These are phyloP conservation scores for Phytopythium sindhum DNA, from an alignment of 352 stramenopile genomes.

Conservation along the genomic window DNA sequence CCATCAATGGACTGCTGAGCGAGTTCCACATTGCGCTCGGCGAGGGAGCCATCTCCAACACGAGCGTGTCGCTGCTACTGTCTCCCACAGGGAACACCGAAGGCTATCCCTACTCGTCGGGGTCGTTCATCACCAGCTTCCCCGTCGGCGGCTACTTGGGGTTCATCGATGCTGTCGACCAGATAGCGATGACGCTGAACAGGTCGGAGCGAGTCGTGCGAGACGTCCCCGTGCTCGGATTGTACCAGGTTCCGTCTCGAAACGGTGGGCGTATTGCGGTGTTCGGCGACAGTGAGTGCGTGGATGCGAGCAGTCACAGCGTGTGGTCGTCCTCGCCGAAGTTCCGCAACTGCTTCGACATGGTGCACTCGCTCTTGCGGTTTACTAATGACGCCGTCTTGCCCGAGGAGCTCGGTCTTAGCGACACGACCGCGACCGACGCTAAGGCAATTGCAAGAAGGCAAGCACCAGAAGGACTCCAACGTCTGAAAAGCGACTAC, in stretches of 20 bases:
- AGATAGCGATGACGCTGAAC: constrained; percentile 53
- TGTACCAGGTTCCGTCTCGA: constrained; percentile 59
- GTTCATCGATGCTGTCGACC: constrained; percentile 49
- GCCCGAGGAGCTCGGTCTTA: not conserved
- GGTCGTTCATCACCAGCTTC: constrained; percentile 63
- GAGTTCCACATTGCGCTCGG: constrained; percentile 73
- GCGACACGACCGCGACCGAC: not conserved
- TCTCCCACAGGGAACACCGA: constrained; percentile 13
- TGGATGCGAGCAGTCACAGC: constrained; percentile 59
- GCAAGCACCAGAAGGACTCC: not conserved
- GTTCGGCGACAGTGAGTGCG: constrained; percentile 70
- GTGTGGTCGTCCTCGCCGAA: constrained; percentile 12
- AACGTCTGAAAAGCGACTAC: constrained; percentile 5
- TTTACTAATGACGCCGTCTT: constrained; percentile 57
- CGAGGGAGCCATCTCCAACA: constrained; percentile 48
- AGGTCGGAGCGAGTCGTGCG: constrained; percentile 25
- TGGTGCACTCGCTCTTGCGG: constrained; percentile 49
- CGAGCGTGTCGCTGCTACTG: constrained; percentile 40
- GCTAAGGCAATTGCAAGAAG: not conserved
- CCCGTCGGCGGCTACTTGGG: constrained; percentile 60
- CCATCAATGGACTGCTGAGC: constrained; percentile 57
- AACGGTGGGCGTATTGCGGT: constrained; percentile 70
- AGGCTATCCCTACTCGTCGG: constrained; percentile 59
- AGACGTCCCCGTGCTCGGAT: constrained; percentile 53
- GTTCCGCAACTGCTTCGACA: constrained; percentile 59